Evolutionary conservation across 2,329 filamentous ascomycete species (phyloP), one percentile per base, ranked within the genome.

Genomic region (Cyclaneusma minus): DNA sequence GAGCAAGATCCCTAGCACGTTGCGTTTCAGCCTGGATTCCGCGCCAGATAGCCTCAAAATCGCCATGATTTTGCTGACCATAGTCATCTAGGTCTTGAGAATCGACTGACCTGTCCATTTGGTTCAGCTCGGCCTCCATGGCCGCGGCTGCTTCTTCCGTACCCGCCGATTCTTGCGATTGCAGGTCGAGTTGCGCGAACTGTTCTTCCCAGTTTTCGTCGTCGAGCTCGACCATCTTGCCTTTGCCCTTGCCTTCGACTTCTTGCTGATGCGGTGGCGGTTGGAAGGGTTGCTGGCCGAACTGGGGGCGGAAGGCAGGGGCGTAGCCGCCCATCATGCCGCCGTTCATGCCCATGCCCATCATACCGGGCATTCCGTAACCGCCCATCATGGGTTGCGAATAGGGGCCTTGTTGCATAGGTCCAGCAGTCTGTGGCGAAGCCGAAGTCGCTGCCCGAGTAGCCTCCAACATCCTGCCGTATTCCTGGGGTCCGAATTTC

Each of bases 141-240:
- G 47, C 23, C 18, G 48, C 9, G 38, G 41, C 22, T 44, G 55
- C 38, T 29, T 59, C 49, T 30, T 62, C 50, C 28, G 55, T 26
- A 41, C 55, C 37, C 45, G 41, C 14, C 40, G 46, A 8, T 35
- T 60, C 50, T 26, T 66, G 49, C 28, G 55, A 47, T 34, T 73
- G 61, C 35, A 76, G 56, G 48, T 87, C 82, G 48, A 94, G 74
- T 52, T 89, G 72, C 30, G 83, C 80, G 51, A 98, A 98, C 51
- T 95, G 84, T 42, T 84, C 82, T 54, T 95, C 87, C 89, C 89
- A 95, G 46, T 92, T 78, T 44, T 77, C 62, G 41, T 98, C 87
- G 48, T 94, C 83, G 13, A 95, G 67, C 56, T 95, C 89, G 8
- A 95, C 76, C 56, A 95, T 70, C 52, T 91, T 92, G 20, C 80